Percentiles rank a stretch among this genome's conserved stretches.
These are phyloP conservation scores for Salix exigua DNA, from an alignment of 345 rosid species.

Conservation along the genomic window DNA sequence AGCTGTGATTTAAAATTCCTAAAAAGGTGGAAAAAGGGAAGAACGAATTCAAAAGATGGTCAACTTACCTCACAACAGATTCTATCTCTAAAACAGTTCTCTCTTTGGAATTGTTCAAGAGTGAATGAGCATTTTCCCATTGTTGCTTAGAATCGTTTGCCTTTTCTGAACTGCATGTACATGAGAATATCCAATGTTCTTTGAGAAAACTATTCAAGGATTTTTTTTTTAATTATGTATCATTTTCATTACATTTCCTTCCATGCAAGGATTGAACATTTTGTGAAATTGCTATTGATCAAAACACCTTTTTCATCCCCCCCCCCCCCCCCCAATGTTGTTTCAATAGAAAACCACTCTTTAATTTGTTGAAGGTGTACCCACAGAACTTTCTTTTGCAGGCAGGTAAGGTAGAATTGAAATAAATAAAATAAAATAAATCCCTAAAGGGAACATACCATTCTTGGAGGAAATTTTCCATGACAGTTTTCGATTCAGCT, in stretches of 20 bases:
- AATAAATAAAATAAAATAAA: neutral
- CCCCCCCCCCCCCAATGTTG: no score
- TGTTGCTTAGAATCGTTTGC: constrained; percentile 42
- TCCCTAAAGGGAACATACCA: constrained; percentile 38
- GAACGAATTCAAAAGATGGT: neutral
- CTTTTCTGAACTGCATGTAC: constrained; percentile 46
- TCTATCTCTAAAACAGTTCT: constrained; percentile 34
- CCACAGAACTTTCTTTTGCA: no score
- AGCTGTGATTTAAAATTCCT: neutral
- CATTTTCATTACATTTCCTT: no score
- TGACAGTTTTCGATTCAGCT: constrained; percentile 49
- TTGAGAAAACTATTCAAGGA: neutral
- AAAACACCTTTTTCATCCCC: no score
- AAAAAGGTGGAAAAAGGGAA: neutral
- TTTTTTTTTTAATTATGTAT: no score
- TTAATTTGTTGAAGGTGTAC: no score
- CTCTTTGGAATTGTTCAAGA: constrained; percentile 26
- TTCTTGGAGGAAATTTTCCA: constrained; percentile 54
- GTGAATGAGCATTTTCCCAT: constrained; percentile 53
- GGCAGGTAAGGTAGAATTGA: no score
- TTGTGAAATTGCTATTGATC: no score
- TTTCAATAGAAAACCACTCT: no score
- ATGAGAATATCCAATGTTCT: constrained; percentile 5
- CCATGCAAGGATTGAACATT: no score
- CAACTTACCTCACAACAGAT: constrained; percentile 34